Base-by-base conservation (phyloP, 2,329 filamentous ascomycete species). In the Botrytis paeoniae region DNA sequence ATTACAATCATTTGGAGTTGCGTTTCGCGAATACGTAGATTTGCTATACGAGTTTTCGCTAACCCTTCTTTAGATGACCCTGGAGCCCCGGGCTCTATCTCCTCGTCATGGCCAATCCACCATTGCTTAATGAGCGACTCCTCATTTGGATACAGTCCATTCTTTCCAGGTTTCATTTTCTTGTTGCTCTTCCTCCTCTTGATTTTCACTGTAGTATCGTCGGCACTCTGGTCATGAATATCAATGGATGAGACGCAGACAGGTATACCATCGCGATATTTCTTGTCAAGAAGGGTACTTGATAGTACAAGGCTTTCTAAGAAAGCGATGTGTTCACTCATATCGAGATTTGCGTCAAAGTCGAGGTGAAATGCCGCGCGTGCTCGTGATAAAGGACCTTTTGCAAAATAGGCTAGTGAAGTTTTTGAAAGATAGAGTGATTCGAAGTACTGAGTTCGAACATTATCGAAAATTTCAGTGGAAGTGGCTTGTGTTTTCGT, bases 361-460 rank as follows among this genome's bases (percentile, higher is more conserved):
- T 89, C 87, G 22, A 89, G 82, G 73, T 90, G 88, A 75, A 93
- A 93, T 22, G 90, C 88, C 64, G 91, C 91, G 74, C 93, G 88
- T 63, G 92, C 91, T 77, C 92, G 87, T 62, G 93, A 93, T 32
- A 96, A 83, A 1, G 93, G 92, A 0, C 93, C 93, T 83, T 96
- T 96, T 32, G 91, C 91, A 81, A 95, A 95, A 81, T 95, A 96
- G 73, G 93, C 93, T 73, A 95, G 83, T 5, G 93, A 93, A 48
- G 92, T 93, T 85, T 89, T 87, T 73, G 91, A 89, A 82, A 89
- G 85, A 84, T 90, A 91, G 1, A 92, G 81, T 9, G 86, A 85
- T 73, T 89, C 86, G 72, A 87, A 84, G 81, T 92, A 89, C 68
- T 90, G 86, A 39, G 82, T 83, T 71, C 88, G 84, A 73, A 91